phyloP scores from a whole-genome alignment of 768 basidiomycete species.

The Psilocybe cyanescens region DNA sequence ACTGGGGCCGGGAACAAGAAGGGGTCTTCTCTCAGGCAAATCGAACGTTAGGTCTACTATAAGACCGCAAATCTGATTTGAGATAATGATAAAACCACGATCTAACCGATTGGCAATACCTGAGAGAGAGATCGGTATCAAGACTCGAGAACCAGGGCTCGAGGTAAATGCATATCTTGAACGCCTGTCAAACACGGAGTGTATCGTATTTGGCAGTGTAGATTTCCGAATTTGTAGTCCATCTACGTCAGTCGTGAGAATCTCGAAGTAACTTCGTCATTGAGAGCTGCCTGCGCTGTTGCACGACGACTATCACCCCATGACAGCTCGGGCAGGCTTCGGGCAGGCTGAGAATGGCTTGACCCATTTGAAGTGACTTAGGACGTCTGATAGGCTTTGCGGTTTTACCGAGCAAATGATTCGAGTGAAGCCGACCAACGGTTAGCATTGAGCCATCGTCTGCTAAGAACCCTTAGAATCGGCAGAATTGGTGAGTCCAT shows the following conservation, averaged over 20 bases:
- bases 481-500: background rate
- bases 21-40: conserved; percentile 4
- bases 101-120: background rate
- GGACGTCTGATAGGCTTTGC: no score
- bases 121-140: background rate
- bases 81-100: background rate
- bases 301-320: background rate
- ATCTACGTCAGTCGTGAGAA: background rate
- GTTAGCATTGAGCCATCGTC: no score
- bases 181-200: background rate
- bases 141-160: background rate
- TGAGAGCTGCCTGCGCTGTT: background rate
- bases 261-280: background rate
- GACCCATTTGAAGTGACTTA: background rate
- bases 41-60: background rate
- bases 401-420: no score
- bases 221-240: background rate
- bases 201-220: background rate
- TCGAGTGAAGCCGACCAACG: no score
- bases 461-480: no score
- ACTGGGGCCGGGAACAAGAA: conserved; percentile 7
- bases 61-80: background rate
- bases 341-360: background rate
- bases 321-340: background rate
- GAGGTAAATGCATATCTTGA: background rate